phyloP scores from a whole-genome alignment of 169 alveolate genomes.

The Cyclospora cayetanensis region DNA sequence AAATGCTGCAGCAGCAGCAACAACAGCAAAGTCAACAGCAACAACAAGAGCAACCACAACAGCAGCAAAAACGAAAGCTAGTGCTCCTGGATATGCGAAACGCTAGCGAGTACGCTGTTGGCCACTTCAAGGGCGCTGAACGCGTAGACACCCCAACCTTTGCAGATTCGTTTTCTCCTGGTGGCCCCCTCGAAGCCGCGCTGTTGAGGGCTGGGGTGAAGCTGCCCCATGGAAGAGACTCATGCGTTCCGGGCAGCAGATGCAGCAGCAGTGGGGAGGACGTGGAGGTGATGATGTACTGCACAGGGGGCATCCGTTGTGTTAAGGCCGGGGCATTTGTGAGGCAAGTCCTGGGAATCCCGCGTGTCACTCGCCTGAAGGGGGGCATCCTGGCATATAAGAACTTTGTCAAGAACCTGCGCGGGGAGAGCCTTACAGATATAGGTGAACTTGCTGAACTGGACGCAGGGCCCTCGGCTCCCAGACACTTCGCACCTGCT shows the following conservation, averaged over 20 bases:
- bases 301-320: constrained; percentile 78
- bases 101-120: constrained; percentile 66
- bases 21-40: constrained; percentile 30
- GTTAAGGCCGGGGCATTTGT: constrained; percentile 75
- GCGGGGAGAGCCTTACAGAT: neutral
- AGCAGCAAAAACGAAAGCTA: neutral
- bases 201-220: constrained; percentile 23
- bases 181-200: constrained; percentile 58
- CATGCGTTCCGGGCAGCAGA: neutral
- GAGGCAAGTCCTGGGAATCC: constrained; percentile 73
- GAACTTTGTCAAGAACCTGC: constrained; percentile 2
- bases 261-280: constrained; percentile 27
- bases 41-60: too few relatives aligned
- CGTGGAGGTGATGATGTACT: constrained; percentile 70
- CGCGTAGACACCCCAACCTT: constrained; percentile 68
- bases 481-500: neutral
- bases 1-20: constrained; percentile 37
- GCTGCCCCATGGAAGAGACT: neutral
- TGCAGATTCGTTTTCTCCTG: constrained; percentile 53
- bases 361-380: constrained; percentile 62
- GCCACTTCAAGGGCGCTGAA: constrained; percentile 67
- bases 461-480: neutral
- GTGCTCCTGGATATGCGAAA: constrained; percentile 72
- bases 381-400: constrained; percentile 73
- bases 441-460: neutral